Evolutionary conservation across 805 yeast genomes (phyloP).

Genomic region (Ogataea ganodermae): DNA sequence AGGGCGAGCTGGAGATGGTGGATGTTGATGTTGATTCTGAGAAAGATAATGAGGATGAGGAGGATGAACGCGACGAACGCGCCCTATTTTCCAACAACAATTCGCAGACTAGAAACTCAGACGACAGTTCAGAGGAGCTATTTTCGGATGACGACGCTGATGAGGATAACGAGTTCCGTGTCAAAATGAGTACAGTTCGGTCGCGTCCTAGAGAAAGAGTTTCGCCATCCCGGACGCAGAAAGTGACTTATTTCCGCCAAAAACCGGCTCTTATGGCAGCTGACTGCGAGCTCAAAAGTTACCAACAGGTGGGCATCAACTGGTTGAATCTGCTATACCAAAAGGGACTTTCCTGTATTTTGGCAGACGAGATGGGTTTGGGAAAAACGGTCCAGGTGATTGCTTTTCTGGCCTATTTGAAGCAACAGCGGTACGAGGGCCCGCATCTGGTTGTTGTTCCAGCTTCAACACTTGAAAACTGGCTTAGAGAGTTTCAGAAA

Average conservation of each 20-base stretch:
- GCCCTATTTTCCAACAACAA: constrained; percentile 32
- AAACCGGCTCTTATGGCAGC: constrained; percentile 70
- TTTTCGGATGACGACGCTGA: constrained; percentile 21
- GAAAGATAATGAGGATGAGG: constrained; percentile 47
- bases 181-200: constrained; percentile 7
- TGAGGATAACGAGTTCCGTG: constrained; percentile 21
- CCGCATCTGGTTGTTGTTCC: constrained; percentile 97
- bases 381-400: constrained; percentile 98
- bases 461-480: constrained; percentile 92
- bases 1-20: constrained; percentile 67
- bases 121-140: constrained; percentile 18
- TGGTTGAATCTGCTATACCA: constrained; percentile 85
- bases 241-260: constrained; percentile 53
- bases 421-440: constrained; percentile 58
- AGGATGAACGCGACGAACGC: constrained; percentile 18
- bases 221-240: constrained; percentile 1
- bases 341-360: constrained; percentile 80
- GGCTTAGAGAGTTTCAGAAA: constrained; percentile 92
- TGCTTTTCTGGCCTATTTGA: constrained; percentile 83
- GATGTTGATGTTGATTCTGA: constrained; percentile 44
- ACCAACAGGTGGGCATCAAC: constrained; percentile 96
- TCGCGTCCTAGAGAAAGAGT: constrained; percentile 23
- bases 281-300: constrained; percentile 72
- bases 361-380: constrained; percentile 98
- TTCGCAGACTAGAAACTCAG: constrained; percentile 26